Conservation (phyloP, 2,329 filamentous ascomycete genomes). For the Penicillium sclerotiorum region DNA sequence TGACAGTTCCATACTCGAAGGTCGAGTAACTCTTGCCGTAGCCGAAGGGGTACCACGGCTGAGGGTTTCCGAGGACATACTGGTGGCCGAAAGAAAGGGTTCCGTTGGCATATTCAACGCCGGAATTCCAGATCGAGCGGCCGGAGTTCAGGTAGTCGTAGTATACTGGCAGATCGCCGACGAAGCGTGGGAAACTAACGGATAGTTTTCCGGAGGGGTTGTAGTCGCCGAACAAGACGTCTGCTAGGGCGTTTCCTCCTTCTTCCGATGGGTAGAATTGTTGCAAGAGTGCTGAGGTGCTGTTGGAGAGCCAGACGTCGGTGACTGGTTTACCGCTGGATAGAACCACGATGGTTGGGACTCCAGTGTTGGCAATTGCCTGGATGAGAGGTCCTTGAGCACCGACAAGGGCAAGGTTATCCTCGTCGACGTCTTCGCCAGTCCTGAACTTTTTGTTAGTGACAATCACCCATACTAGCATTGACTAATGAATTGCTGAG, state of each 20-base stretch:
- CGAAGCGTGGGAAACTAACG: constrained; percentile 67
- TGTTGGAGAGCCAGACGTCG: constrained; percentile 70
- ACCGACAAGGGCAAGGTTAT: constrained; percentile 67
- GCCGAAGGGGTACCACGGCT: constrained; percentile 67
- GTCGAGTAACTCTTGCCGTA: constrained; percentile 67
- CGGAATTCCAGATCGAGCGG: constrained; percentile 56
- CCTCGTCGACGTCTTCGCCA: constrained; percentile 71
- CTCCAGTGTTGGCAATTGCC: constrained; percentile 68
- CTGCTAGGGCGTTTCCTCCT: constrained; percentile 67
- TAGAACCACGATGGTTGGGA: constrained; percentile 69
- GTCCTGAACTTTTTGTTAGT: constrained; percentile 43
- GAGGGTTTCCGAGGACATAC: constrained; percentile 64
- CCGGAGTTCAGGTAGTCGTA: constrained; percentile 74
- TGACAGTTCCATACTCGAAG: constrained; percentile 56
- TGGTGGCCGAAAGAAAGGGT: constrained; percentile 65
- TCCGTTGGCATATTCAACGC: constrained; percentile 58
- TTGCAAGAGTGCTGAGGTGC: constrained; percentile 67
- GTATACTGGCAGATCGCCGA: constrained; percentile 69
- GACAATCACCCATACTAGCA: too few relatives aligned
- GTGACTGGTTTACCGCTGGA: constrained; percentile 72
- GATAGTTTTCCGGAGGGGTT: constrained; percentile 69
- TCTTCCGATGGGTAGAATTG: constrained; percentile 75
- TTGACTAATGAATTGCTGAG: not conserved
- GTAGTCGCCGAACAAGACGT: constrained; percentile 65
- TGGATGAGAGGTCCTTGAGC: constrained; percentile 68